Conservation (phyloP, 441 rosid species). For the Populus tomentosa region DNA sequence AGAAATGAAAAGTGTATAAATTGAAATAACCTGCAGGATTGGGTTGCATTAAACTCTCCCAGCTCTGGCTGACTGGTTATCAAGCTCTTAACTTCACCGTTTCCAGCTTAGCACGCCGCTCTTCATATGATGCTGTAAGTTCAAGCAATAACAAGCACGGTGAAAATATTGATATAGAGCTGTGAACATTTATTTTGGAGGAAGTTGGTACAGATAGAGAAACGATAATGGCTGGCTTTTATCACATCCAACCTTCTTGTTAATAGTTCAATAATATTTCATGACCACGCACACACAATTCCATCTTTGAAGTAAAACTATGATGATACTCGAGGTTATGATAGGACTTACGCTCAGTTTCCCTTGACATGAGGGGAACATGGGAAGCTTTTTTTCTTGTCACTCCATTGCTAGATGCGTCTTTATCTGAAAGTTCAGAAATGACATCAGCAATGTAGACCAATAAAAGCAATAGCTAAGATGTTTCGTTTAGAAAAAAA, state of each 20-base stretch:
- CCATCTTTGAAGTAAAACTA: background rate
- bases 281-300: background rate
- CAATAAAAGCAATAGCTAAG: background rate
- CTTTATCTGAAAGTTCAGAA: constrained; percentile 35
- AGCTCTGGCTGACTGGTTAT: background rate
- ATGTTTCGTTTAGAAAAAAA: background rate
- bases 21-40: background rate
- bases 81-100: constrained; percentile 6
- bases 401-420: constrained; percentile 20
- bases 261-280: background rate
- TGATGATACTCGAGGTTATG: background rate
- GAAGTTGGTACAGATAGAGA: background rate
- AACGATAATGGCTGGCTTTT: background rate
- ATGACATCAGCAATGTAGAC: background rate
- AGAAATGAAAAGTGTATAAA: background rate
- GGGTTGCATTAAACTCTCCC: background rate
- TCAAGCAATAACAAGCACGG: background rate
- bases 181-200: background rate
- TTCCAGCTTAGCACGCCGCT: constrained; percentile 47
- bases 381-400: constrained; percentile 47
- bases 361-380: constrained; percentile 61
- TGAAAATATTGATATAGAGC: background rate
- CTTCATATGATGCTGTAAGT: constrained; percentile 66
- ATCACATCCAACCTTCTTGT: background rate
- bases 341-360: constrained; percentile 81